Base-by-base conservation (phyloP, 805 yeast genomes). In the Yarrowia yakushimensis region DNA sequence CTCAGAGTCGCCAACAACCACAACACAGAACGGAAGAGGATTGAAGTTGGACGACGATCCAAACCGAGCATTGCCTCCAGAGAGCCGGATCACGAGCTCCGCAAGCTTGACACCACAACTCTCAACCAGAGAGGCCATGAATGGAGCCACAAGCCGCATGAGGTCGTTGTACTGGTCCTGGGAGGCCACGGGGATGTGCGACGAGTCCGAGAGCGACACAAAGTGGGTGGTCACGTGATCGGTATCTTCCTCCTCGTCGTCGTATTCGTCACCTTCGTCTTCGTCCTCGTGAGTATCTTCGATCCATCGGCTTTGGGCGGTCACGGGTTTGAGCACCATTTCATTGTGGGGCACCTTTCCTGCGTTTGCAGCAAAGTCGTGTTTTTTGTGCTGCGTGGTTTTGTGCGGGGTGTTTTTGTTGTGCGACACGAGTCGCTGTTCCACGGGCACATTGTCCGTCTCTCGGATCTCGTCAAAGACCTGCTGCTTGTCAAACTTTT, bases 151-250 rank as follows among this genome's bases (percentile, higher is more conserved):
- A 11, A 85, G 71, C 42, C 87, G 78, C 71, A 90, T 93, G 52
- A 90, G 82, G 65, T 90, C 96, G 8, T 86, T 75, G 63, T 90
- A 73, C 72, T 92, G 96, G 4, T 89, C 82, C 0, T 96, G 90
- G 1, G 92, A 82, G 15, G 91, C 86, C 62, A 70, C 65, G 23
- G 74, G 72, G 50, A 65, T 59, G 60, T 64, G 60, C 11, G 55
- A 63, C 31, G 69, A 52, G 63, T 63, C 65, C 23, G 65, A 23
- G 13, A 59, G 25, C 37, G 66, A 28, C 25, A 66, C 60, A 45
- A 41, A 50, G 36, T 48, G 55, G 41, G 28, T 33, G 22, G 41
- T 18, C 23, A 18, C 41, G 27, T 23, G 31, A 17, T 23, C 61
- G 10, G 27, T 41, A n/a, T 36, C 62, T 17, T 31, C 61, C 12